Conservation (phyloP, 495 filamentous ascomycete species). For the Penicillium soppii region DNA sequence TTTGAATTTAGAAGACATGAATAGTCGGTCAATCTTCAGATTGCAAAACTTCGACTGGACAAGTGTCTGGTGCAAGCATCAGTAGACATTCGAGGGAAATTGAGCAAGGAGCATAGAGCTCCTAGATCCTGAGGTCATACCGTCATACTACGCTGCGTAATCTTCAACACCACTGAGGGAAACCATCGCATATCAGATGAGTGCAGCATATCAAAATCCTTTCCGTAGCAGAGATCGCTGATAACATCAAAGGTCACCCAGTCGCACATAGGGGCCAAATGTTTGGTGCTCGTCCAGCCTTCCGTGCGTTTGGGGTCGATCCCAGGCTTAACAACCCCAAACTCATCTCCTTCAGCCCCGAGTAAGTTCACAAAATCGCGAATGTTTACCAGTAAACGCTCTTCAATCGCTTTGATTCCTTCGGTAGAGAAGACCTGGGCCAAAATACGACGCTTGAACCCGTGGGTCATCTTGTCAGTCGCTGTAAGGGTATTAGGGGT, state of each 20-base stretch:
- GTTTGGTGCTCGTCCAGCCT: slow-evolving; percentile 8
- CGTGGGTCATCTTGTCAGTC: slow-evolving; percentile 37
- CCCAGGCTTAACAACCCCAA: background rate
- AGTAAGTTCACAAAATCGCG: slow-evolving; percentile 1
- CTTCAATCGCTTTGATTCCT: slow-evolving; percentile 33
- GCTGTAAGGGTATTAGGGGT: slow-evolving; percentile 34
- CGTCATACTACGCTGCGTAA: slow-evolving; percentile 13
- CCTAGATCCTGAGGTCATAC: no score
- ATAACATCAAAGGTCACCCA: slow-evolving; percentile 31
- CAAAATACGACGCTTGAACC: slow-evolving; percentile 36
- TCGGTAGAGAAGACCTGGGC: slow-evolving; percentile 36
- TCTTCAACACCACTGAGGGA: slow-evolving; percentile 13
- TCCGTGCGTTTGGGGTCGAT: background rate
- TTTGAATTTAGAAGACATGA: slow-evolving; percentile 11
- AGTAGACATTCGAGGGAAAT: background rate
- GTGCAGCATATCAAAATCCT: slow-evolving; percentile 19
- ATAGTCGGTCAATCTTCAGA: slow-evolving; percentile 16
- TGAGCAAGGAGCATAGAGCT: background rate
- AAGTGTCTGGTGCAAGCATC: background rate
- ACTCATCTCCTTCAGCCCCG: background rate
- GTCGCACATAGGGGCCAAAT: slow-evolving; percentile 6
- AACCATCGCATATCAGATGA: slow-evolving; percentile 21
- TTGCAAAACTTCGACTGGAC: slow-evolving; percentile 15
- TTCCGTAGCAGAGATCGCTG: slow-evolving; percentile 23
- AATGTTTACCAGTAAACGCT: slow-evolving; percentile 9